These are phyloP conservation scores for Leishmania martiniquensis DNA, from an alignment of 208 protist species.

Conservation along the genomic window DNA sequence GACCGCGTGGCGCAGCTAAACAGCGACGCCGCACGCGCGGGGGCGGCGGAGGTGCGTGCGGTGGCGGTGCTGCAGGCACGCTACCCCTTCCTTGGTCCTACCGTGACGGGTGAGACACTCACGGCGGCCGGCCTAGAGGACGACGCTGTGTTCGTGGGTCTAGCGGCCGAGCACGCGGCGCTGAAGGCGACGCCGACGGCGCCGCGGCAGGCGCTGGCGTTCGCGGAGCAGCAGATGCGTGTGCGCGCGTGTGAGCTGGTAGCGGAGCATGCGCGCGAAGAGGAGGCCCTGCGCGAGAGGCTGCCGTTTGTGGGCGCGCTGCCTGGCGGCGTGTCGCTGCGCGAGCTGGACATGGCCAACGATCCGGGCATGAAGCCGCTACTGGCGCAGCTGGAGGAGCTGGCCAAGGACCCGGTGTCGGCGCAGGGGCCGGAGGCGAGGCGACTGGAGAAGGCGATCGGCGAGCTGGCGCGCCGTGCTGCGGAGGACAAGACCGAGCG, in stretches of 20 bases:
- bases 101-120: background rate
- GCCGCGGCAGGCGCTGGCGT: slow-evolving; percentile 6
- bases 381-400: slow-evolving; percentile 37
- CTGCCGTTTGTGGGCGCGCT: slow-evolving; percentile 40
- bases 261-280: slow-evolving; percentile 20
- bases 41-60: slow-evolving; percentile 1
- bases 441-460: slow-evolving; percentile 51
- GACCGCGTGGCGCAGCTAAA: slow-evolving; percentile 45
- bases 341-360: slow-evolving; percentile 34
- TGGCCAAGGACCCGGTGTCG: slow-evolving; percentile 32
- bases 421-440: slow-evolving; percentile 29
- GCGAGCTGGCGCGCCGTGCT: slow-evolving; percentile 32
- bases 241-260: slow-evolving; percentile 9
- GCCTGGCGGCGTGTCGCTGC: slow-evolving; percentile 34
- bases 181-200: background rate
- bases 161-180: background rate
- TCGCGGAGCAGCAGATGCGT: slow-evolving; percentile 32
- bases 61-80: slow-evolving; percentile 36
- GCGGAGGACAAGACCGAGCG: slow-evolving; percentile 45
- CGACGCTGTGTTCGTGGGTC: slow-evolving; percentile 4
- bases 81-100: background rate
- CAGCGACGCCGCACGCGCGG: background rate
- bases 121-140: background rate
- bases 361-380: slow-evolving; percentile 36
- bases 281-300: slow-evolving; percentile 25